phyloP scores from a whole-genome alignment of 495 filamentous ascomycete species.

The Penicillium canariense region DNA sequence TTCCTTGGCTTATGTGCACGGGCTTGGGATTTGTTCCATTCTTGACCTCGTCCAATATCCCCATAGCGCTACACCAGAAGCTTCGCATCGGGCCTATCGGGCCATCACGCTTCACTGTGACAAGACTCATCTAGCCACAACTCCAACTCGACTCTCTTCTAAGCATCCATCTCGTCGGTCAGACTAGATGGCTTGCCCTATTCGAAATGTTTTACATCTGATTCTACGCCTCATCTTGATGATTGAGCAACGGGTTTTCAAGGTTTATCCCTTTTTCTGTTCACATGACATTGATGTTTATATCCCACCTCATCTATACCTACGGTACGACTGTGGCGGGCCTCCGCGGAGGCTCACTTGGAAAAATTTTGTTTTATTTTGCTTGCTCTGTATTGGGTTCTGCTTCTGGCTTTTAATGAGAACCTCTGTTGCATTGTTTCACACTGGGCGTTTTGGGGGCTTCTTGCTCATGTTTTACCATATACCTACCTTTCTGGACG shows the following conservation, averaged over 20 bases:
- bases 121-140: background rate
- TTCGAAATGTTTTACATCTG: background rate
- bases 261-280: background rate
- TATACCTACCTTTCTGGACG: slow-evolving; percentile 28
- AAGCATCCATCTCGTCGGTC: background rate
- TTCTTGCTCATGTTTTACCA: slow-evolving; percentile 7
- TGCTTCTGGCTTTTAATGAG: background rate
- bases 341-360: slow-evolving; percentile 9
- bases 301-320: slow-evolving; percentile 20
- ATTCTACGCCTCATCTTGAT: slow-evolving; percentile 18
- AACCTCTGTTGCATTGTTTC: slow-evolving; percentile 10
- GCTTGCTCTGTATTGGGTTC: background rate
- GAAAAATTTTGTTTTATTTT: slow-evolving; percentile 5
- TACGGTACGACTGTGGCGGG: slow-evolving; percentile 18
- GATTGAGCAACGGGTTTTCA: slow-evolving; percentile 12
- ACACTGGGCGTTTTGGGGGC: slow-evolving; percentile 14
- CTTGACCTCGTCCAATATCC: slow-evolving; percentile 47
- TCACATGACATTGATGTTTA: slow-evolving; percentile 25
- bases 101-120: background rate
- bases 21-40: slow-evolving; percentile 97
- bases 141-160: background rate
- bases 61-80: background rate
- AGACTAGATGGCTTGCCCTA: background rate
- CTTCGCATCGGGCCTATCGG: background rate
- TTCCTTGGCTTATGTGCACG: slow-evolving; percentile 82